Percentiles rank a stretch among this genome's conserved stretches.
Evolutionary conservation across 2,329 filamentous ascomycete species (phyloP).

Genomic region (Colletotrichum sp.): DNA sequence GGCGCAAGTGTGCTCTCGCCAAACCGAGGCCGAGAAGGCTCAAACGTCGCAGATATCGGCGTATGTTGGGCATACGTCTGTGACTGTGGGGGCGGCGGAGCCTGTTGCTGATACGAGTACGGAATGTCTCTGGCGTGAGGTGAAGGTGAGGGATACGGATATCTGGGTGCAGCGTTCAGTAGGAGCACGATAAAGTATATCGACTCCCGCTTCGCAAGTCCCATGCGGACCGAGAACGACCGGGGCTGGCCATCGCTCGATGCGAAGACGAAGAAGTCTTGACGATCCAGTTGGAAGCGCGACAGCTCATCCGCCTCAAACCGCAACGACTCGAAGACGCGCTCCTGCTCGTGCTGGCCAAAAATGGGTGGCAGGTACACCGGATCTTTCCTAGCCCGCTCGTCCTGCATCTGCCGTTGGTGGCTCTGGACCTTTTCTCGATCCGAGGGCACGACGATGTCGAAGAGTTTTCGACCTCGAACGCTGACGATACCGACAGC

Average conservation of each 20-base stretch:
- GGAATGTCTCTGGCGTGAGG: slow-evolving; percentile 47
- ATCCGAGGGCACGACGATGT: slow-evolving; percentile 58
- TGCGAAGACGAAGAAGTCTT: slow-evolving; percentile 61
- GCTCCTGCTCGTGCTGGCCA: slow-evolving; percentile 56
- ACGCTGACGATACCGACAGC: slow-evolving; percentile 55
- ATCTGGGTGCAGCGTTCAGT: slow-evolving; percentile 41
- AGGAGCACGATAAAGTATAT: slow-evolving; percentile 66
- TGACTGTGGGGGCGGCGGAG: slow-evolving; percentile 27
- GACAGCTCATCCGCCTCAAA: slow-evolving; percentile 59
- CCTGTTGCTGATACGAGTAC: slow-evolving; percentile 45
- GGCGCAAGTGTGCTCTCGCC: slow-evolving; percentile 36
- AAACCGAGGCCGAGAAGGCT: slow-evolving; percentile 46
- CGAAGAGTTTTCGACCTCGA: slow-evolving; percentile 55
- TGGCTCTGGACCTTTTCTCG: slow-evolving; percentile 56
- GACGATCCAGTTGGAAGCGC: slow-evolving; percentile 56
- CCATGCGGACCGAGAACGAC: slow-evolving; percentile 55
- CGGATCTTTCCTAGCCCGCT: slow-evolving; percentile 62
- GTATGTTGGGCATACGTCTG: slow-evolving; percentile 48
- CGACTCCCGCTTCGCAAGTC: slow-evolving; percentile 64
- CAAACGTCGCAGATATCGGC: slow-evolving; percentile 53
- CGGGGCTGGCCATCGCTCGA: slow-evolving; percentile 56
- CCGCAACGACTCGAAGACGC: slow-evolving; percentile 59
- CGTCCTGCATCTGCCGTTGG: slow-evolving; percentile 59
- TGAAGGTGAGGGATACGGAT: slow-evolving; percentile 50
- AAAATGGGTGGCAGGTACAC: slow-evolving; percentile 71